Percentiles rank a stretch among this genome's conserved stretches.
Conservation (phyloP, 2,329 filamentous ascomycete species). For the Cercospora sp. region DNA sequence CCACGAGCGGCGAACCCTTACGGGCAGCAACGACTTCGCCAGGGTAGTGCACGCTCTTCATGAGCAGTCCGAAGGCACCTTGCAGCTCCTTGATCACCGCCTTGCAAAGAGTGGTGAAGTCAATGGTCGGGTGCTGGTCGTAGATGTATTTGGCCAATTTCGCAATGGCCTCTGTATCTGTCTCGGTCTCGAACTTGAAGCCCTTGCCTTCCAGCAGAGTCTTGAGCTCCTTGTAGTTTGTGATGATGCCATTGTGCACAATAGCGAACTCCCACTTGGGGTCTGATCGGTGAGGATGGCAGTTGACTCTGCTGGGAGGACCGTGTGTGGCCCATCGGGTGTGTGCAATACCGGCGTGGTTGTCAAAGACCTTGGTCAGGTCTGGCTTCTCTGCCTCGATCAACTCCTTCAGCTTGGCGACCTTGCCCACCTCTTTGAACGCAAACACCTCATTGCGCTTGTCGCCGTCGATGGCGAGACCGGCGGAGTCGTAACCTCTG, state of each 20-base stretch:
- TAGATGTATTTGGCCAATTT: conserved; percentile 98
- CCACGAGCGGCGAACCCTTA: conserved; percentile 96
- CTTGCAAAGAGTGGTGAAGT: conserved; percentile 96
- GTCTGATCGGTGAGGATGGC: conserved; percentile 98
- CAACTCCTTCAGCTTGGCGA: conserved; percentile 91
- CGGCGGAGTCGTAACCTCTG: conserved; percentile 96
- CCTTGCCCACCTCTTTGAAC: conserved; percentile 99
- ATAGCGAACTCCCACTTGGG: conserved; percentile 93
- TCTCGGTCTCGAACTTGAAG: conserved; percentile 98
- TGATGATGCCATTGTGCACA: conserved; percentile 99
- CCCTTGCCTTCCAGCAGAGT: conserved; percentile 89
- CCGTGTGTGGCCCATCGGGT: conserved; percentile 99
- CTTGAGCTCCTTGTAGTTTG: conserved; percentile 99
- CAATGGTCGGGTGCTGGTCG: conserved; percentile 88
- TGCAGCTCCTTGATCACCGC: conserved; percentile 97
- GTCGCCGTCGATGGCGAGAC: conserved; percentile 92
- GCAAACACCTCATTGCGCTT: conserved; percentile 98
- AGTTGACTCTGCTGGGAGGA: conserved; percentile 88
- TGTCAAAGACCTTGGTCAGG: conserved; percentile 91
- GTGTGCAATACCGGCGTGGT: conserved; percentile 97
- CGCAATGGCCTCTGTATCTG: conserved; percentile 98
- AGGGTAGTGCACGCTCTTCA: conserved; percentile 98
- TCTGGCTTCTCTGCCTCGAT: conserved; percentile 82
- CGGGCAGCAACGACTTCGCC: conserved; percentile 97
- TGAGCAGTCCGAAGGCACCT: conserved; percentile 92